A percentile compares a stretch with the other conserved stretches of the same genome.
These are phyloP conservation scores for Adansonia digitata DNA, from an alignment of 345 rosid genomes.

Conservation along the genomic window DNA sequence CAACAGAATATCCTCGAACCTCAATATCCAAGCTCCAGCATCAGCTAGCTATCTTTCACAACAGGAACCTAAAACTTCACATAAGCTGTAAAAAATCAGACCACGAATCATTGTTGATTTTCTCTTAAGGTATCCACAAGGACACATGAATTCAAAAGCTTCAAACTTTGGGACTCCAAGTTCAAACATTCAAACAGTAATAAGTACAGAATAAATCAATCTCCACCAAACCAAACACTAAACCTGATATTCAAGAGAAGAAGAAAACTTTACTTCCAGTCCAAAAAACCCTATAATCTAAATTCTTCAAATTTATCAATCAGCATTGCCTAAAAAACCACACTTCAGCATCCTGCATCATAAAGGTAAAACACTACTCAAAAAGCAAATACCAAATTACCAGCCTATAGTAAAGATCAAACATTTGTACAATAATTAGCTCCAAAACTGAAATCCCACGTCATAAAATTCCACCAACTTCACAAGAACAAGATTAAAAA, in stretches of 20 bases:
- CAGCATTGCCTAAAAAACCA: slow-evolving; percentile 2
- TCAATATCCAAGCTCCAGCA: slow-evolving; percentile 8
- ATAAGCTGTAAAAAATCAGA: slow-evolving; percentile 4
- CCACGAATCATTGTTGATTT: background rate
- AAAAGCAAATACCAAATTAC: background rate
- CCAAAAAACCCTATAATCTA: background rate
- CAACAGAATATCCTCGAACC: background rate
- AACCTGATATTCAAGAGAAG: slow-evolving; percentile 5
- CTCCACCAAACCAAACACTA: slow-evolving; percentile 13
- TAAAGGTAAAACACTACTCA: background rate
- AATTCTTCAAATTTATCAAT: background rate
- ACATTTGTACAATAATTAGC: background rate
- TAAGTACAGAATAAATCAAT: background rate
- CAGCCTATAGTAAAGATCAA: background rate
- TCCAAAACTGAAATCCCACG: background rate
- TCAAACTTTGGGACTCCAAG: slow-evolving; percentile 11
- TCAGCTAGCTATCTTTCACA: background rate
- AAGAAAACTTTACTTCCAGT: slow-evolving; percentile 1
- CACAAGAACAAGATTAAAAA: background rate
- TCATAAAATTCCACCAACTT: background rate
- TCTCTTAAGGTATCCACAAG: background rate
- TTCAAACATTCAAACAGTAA: background rate
- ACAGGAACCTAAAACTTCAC: background rate
- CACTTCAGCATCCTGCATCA: background rate
- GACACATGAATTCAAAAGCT: no score